Evolutionary conservation across 2,329 filamentous ascomycete species (phyloP), one percentile per base, ranked within the genome.

Genomic region (Escovopsis sp.): DNA sequence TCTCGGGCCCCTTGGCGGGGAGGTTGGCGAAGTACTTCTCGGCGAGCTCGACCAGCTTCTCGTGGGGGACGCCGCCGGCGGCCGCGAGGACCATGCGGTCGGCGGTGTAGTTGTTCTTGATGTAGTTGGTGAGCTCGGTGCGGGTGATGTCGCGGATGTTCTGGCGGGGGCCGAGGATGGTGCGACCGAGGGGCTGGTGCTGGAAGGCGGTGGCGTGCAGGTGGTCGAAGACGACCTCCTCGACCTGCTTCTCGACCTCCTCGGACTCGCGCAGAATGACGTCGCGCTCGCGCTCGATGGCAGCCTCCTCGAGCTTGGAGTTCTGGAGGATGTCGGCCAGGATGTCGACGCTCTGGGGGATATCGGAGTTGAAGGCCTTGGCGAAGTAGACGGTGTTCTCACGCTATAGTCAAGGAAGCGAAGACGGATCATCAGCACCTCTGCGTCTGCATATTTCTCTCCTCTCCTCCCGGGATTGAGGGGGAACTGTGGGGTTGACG

Each of bases 361-460:
- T 87, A 64, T 98, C 89, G 67, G 83, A 80, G 74, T 98, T 98
- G 75, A 98, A 94, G 51, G 89, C 82, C 73, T 96, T 95, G 68
- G 91, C 91, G 68, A 96, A 98, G 78, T 98, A 98, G 62, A 98
- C 91, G 58, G 91, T 98, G 77, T 95, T 96, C 69, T 98, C 91
- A 66, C 91, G 86, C 88, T 85, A 58, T 50, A 49, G 48, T 44
- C 8, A 23, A 6, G 23, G 23, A 23, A 23, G 23, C 23, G 23
- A 23, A 23, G 15, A 15, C 15, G 35, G 15, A 30, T 30, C 15
- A 43, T 39, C 28, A 39, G 26, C 37, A 23, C 23, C 23, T 6
- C 23, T 19, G 36, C 42, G 47, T 61, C 53, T 40, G 41, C 26
- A 34, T 37, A 23, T 4, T 23, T 23, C 23, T 6, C 23, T 23